phyloP scores from a whole-genome alignment of 1,139 yeast genomes.

The Scheffersomyces lignicola region DNA sequence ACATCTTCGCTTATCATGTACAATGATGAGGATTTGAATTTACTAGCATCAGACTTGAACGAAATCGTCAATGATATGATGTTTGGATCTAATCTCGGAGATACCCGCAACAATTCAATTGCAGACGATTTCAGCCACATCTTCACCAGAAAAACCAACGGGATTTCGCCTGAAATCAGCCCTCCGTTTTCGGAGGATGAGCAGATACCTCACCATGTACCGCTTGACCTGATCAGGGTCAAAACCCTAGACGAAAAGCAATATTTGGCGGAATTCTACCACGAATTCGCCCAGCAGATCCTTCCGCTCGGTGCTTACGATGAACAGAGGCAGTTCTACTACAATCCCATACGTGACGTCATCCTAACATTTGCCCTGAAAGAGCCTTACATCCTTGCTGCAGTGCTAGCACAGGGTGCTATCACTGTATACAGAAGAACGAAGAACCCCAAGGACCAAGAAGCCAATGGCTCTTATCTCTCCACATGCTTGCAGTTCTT shows the following conservation, averaged over 20 bases:
- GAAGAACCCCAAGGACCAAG: slow-evolving; percentile 33
- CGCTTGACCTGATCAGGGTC: slow-evolving; percentile 26
- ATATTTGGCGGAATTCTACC: slow-evolving; percentile 52
- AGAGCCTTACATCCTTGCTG: slow-evolving; percentile 59
- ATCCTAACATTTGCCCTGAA: slow-evolving; percentile 53
- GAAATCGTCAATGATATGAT: slow-evolving; percentile 34
- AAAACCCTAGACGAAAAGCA: slow-evolving; percentile 38
- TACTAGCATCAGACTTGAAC: slow-evolving; percentile 33
- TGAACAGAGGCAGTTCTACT: slow-evolving; percentile 19
- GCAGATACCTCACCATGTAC: slow-evolving; percentile 22
- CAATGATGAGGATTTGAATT: slow-evolving; percentile 27
- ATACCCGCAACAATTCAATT: slow-evolving; percentile 1
- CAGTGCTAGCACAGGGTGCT: slow-evolving; percentile 69
- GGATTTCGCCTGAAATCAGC: slow-evolving; percentile 1
- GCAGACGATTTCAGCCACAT: slow-evolving; percentile 8
- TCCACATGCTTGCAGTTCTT: slow-evolving; percentile 55
- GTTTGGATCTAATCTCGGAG: slow-evolving; percentile 21
- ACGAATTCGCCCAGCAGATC: slow-evolving; percentile 52
- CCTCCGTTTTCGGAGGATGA: slow-evolving; percentile 7
- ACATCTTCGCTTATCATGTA: slow-evolving; percentile 12
- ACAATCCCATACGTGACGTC: slow-evolving; percentile 61
- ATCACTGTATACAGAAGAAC: slow-evolving; percentile 37
- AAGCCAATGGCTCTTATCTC: slow-evolving; percentile 56
- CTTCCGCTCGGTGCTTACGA: slow-evolving; percentile 57
- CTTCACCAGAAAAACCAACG: slow-evolving; percentile 5